These are phyloP conservation scores for Mentha longifolia DNA, from an alignment of 257 asterid genomes.

Conservation along the genomic window DNA sequence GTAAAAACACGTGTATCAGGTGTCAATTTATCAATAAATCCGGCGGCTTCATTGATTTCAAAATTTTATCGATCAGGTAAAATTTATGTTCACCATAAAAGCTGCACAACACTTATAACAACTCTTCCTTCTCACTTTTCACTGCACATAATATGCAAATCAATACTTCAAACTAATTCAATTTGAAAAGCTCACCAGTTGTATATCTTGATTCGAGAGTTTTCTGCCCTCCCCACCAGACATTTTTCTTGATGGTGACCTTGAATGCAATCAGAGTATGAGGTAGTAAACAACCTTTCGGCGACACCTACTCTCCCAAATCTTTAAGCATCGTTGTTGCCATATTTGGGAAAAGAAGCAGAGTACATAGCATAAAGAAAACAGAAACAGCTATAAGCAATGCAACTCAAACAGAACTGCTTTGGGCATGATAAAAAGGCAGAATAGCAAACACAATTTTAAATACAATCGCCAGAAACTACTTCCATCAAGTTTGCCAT, in stretches of 20 bases:
- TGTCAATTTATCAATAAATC: slow-evolving; percentile 4
- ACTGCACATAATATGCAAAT: background rate
- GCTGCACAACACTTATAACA: background rate
- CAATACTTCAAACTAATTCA: background rate
- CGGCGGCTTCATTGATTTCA: background rate
- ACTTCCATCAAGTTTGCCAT: slow-evolving; percentile 11
- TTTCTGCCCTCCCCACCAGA: slow-evolving; percentile 59
- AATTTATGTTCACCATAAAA: background rate
- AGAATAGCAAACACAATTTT: background rate
- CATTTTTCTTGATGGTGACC: slow-evolving; percentile 43
- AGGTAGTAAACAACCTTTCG: background rate
- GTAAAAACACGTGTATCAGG: background rate
- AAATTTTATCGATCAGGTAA: slow-evolving; percentile 10
- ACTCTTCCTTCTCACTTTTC: background rate
- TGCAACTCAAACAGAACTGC: slow-evolving; percentile 1
- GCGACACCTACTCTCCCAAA: slow-evolving; percentile 23
- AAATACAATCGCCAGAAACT: slow-evolving; percentile 14
- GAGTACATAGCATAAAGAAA: slow-evolving; percentile 31
- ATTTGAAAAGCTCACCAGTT: slow-evolving; percentile 51
- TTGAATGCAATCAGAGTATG: slow-evolving; percentile 26
- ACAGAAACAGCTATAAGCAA: slow-evolving; percentile 28
- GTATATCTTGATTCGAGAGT: slow-evolving; percentile 50
- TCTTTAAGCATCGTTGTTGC: slow-evolving; percentile 13
- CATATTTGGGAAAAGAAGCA: slow-evolving; percentile 11
- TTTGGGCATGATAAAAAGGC: slow-evolving; percentile 12